A percentile compares a stretch with the other conserved stretches of the same genome.
phyloP scores from a whole-genome alignment of 805 yeast species.

The Saccharomycopsis fodiens region DNA sequence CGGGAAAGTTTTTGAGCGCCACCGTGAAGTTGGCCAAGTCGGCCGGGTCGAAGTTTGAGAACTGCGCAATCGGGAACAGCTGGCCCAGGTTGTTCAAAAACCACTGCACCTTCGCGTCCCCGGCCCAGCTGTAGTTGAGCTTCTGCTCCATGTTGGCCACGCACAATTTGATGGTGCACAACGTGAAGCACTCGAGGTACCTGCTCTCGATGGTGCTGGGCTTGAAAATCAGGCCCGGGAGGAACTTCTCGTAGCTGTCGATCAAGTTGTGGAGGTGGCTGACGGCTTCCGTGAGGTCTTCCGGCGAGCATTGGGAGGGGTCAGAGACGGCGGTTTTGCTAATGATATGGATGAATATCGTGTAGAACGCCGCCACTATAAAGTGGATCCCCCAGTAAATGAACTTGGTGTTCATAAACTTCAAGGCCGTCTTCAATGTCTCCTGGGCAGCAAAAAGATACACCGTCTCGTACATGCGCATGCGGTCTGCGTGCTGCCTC shows the following conservation, averaged over 20 bases:
- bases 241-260: neutral
- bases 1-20: neutral
- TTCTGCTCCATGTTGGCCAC: neutral
- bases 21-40: neutral
- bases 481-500: neutral
- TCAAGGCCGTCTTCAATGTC: neutral
- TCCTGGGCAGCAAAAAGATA: neutral
- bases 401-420: neutral
- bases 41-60: neutral
- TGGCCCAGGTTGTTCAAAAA: neutral
- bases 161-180: neutral
- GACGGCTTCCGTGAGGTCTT: neutral
- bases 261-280: neutral
- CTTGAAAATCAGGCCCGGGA: neutral
- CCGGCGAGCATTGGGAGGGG: neutral
- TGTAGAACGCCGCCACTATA: conserved; percentile 3
- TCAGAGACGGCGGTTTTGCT: neutral
- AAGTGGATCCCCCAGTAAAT: conserved; percentile 3
- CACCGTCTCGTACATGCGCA: neutral
- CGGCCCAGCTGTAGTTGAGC: neutral
- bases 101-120: neutral
- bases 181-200: neutral
- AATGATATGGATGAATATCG: conserved; percentile 6
- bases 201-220: neutral
- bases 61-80: neutral